phyloP scores from a whole-genome alignment of 148 eudicot species.

The Chenopodium berlandieri region DNA sequence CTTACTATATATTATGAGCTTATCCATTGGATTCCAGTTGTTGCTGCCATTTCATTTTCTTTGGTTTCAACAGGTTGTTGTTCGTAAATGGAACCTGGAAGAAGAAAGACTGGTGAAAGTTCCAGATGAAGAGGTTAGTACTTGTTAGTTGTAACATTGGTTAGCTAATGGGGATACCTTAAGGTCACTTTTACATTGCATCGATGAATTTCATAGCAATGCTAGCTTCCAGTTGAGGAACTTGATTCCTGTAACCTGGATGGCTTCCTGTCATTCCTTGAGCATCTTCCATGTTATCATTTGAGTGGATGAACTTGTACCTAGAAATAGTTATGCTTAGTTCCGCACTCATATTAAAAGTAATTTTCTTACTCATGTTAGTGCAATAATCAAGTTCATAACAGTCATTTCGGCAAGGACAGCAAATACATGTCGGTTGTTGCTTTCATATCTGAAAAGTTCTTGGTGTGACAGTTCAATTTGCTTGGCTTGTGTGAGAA shows the following conservation, averaged over 20 bases:
- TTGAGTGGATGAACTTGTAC: not conserved
- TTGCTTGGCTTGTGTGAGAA: not conserved
- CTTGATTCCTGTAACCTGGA: not conserved
- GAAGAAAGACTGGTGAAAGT: constrained; percentile 72
- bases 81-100: constrained; percentile 69
- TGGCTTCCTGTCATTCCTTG: not conserved
- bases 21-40: not conserved
- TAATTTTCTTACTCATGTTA: not conserved
- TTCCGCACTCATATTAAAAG: not conserved
- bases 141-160: constrained; percentile 3
- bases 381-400: no score
- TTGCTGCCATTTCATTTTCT: constrained; percentile 21
- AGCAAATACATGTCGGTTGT: not conserved
- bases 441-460: not conserved
- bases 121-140: constrained; percentile 74
- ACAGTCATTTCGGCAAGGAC: not conserved
- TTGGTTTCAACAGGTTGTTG: constrained; percentile 59
- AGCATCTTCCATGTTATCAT: not conserved
- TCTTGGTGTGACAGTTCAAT: not conserved
- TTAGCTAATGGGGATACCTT: not conserved
- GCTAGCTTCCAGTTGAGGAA: not conserved
- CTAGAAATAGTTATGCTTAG: no score
- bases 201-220: not conserved
- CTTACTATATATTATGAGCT: constrained; percentile 1
- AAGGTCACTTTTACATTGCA: not conserved